A percentile compares a stretch with the other conserved stretches of the same genome.
phyloP scores from a whole-genome alignment of 1,284 basidiomycete genomes.

The Cryptococcus amylolentus region DNA sequence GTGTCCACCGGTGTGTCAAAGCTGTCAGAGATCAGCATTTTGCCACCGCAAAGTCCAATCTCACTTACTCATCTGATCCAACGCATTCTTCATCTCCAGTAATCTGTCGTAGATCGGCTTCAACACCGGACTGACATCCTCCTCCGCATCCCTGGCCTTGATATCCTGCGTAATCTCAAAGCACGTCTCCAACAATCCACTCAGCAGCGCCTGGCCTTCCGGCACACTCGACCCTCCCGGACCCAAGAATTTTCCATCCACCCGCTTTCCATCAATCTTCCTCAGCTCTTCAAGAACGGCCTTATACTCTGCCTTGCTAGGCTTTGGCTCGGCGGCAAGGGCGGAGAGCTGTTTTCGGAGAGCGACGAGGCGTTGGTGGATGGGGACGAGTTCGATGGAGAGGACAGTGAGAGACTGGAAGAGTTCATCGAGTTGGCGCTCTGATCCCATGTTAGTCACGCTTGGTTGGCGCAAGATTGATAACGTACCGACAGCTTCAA shows the following conservation, averaged over 20 bases:
- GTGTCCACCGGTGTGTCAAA: slow-evolving; percentile 93
- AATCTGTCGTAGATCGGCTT: slow-evolving; percentile 95
- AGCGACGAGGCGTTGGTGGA: slow-evolving; percentile 83
- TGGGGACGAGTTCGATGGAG: slow-evolving; percentile 79
- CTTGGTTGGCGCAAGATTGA: background rate
- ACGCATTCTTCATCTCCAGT: slow-evolving; percentile 65
- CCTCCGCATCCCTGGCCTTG: slow-evolving; percentile 87
- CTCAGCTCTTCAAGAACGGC: slow-evolving; percentile 87
- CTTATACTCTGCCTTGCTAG: slow-evolving; percentile 82
- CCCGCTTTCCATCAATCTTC: slow-evolving; percentile 89
- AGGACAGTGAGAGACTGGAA: slow-evolving; percentile 80
- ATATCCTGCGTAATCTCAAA: slow-evolving; percentile 97
- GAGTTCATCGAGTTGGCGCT: slow-evolving; percentile 69
- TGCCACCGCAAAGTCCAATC: background rate
- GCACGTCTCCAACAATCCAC: slow-evolving; percentile 87
- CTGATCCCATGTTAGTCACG: slow-evolving; percentile 49
- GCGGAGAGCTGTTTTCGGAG: slow-evolving; percentile 85
- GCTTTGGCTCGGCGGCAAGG: slow-evolving; percentile 79
- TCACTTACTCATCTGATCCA: slow-evolving; percentile 42
- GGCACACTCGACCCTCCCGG: slow-evolving; percentile 83
- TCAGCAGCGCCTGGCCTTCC: slow-evolving; percentile 72
- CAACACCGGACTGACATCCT: slow-evolving; percentile 79
- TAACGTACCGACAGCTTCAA: slow-evolving; percentile 82
- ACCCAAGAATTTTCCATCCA: slow-evolving; percentile 93
- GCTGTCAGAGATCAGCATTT: slow-evolving; percentile 49